Evolutionary conservation across 768 basidiomycete genomes (phyloP), one percentile per base, ranked within the genome.

Genomic region (Termitomyces sp.): DNA sequence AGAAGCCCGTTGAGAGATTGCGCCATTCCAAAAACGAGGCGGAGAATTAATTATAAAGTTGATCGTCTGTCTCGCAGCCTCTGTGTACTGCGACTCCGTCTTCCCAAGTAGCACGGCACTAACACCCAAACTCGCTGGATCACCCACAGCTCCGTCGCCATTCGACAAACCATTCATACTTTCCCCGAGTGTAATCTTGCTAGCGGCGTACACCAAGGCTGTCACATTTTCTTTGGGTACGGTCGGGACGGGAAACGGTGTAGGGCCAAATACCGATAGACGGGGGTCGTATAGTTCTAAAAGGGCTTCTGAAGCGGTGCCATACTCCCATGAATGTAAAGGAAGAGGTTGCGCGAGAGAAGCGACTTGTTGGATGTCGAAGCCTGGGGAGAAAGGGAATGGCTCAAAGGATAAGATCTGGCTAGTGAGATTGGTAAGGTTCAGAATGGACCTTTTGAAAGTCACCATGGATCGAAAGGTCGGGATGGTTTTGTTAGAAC

Each of bases 81-180:
- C 59, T 1, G 70, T 67, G 52, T 71, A 81, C 16, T 69, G 12
- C 55, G 24, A 16, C n/a, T 57, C 57, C 18, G 73, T 71, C 61
- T 77, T 75, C 2, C 80, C 79, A 32, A 83, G 66, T 62, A 82
- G 53, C 0, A 80, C 72, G 0, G 80, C 81, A 53, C 73, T 75
- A n/a, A 81, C 78, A 9, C 81, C 81, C 60, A 83, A 68, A 60
- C 79, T 81, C 1, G 79, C 79, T 0, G 81, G 80, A 68, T 82
- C 81, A 0, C 77, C 79, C 0, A 75, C 75, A 2, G 80, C 77
- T 35, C 78, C 81, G 39, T 74, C 74, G 9, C 77, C 78, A 20
- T 74, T 63, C 3, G 69, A 66, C 22, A 83, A 62, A 1, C 69
- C 75, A 61, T 77, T 73, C 18, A 68, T 68, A 1, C 75, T 75